These are phyloP conservation scores for Dendrobium nobile DNA, from an alignment of 106 monocot species.

Conservation along the genomic window DNA sequence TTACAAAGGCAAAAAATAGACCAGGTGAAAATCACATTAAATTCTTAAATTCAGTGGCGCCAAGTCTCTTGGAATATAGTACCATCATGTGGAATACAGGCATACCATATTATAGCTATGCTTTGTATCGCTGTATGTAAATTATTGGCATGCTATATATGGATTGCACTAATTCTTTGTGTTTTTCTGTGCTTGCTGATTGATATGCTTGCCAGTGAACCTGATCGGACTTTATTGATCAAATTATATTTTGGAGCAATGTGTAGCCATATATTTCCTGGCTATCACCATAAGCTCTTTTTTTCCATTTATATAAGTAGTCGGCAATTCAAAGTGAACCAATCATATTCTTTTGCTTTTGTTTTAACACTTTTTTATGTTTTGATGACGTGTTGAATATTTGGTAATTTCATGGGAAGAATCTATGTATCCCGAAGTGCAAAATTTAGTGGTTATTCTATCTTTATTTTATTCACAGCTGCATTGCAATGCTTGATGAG, in stretches of 20 bases:
- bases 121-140: neutral
- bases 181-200: neutral
- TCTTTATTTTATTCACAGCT: constrained; percentile 30
- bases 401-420: neutral
- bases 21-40: constrained; percentile 27
- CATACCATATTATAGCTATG: neutral
- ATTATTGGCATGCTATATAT: neutral
- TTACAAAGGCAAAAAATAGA: constrained; percentile 62
- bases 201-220: neutral
- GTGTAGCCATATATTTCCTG: neutral
- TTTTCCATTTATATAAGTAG: neutral
- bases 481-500: constrained; percentile 69
- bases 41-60: neutral
- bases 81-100: neutral
- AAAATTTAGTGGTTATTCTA: neutral
- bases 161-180: neutral
- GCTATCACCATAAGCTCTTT: neutral
- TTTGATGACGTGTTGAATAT: neutral
- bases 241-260: neutral
- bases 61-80: neutral
- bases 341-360: neutral
- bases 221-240: neutral
- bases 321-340: neutral
- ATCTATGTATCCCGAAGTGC: neutral
- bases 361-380: neutral